Evolutionary conservation across 768 basidiomycete genomes (phyloP).

Genomic region (Podaxis pistillaris): DNA sequence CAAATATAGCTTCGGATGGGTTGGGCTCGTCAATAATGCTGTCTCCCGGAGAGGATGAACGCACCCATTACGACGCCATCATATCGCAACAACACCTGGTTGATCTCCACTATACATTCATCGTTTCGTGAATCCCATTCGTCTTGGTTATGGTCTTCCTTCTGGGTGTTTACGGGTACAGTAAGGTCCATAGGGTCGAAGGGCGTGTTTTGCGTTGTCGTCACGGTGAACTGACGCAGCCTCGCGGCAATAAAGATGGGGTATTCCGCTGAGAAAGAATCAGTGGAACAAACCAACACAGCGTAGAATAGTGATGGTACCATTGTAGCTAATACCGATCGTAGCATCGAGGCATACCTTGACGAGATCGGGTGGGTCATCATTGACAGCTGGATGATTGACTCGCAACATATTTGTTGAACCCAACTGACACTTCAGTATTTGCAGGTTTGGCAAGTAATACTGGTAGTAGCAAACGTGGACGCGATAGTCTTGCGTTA

Average conservation of each 20-base stretch:
- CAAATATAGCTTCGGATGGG: conserved; percentile 2
- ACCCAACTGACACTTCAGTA: conserved; percentile 48
- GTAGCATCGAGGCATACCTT: conserved; percentile 53
- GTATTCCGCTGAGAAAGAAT: conserved; percentile 36
- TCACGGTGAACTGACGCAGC: conserved; percentile 49
- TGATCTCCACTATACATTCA: conserved; percentile 54
- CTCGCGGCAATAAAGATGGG: conserved; percentile 64
- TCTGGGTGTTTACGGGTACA: conserved; percentile 31
- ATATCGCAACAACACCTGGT: conserved; percentile 6
- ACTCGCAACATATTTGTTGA: conserved; percentile 37
- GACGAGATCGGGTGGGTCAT: conserved; percentile 17
- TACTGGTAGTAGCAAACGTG: conserved; percentile 54
- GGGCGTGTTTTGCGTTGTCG: conserved; percentile 26
- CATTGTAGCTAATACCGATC: conserved; percentile 47
- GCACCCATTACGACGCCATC: conserved; percentile 3
- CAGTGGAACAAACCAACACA: neutral
- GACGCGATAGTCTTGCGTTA: conserved; percentile 62
- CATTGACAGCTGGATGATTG: conserved; percentile 26
- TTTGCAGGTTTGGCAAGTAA: conserved; percentile 40
- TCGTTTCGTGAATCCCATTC: conserved; percentile 60
- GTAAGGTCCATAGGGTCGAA: conserved; percentile 45
- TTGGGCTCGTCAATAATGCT: neutral
- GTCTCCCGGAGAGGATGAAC: neutral
- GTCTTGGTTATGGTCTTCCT: conserved; percentile 27
- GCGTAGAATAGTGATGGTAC: conserved; percentile 29